Conservation (phyloP, 2,329 filamentous ascomycete genomes). For the Aspergillus felis region DNA sequence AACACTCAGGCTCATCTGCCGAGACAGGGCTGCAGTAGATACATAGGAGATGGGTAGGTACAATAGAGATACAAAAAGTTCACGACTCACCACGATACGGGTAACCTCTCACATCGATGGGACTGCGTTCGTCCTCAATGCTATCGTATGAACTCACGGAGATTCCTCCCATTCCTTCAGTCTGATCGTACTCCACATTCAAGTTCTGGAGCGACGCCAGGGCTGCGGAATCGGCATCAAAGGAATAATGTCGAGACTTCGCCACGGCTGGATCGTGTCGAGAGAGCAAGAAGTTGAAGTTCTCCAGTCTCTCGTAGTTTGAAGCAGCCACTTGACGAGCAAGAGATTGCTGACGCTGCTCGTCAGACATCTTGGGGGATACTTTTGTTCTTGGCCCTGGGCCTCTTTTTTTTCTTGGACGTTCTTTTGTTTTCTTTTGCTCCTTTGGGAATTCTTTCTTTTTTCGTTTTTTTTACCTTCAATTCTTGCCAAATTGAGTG, state of each 20-base stretch:
- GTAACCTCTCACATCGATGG: conserved; percentile 37
- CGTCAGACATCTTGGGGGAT: conserved; percentile 30
- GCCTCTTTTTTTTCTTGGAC: background rate
- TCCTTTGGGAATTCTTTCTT: conserved; percentile 10
- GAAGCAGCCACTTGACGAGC: conserved; percentile 21
- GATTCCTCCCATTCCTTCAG: conserved; percentile 38
- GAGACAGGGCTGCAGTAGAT: background rate
- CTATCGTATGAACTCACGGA: conserved; percentile 42
- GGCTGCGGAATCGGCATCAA: conserved; percentile 32
- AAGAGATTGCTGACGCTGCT: conserved; percentile 17
- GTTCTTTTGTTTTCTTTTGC: conserved; percentile 10
- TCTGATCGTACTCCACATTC: conserved; percentile 39
- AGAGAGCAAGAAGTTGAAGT: conserved; percentile 35
- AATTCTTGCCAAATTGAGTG: conserved; percentile 5
- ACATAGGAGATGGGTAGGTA: background rate
- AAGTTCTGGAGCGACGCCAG: conserved; percentile 29
- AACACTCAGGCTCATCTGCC: conserved; percentile 22
- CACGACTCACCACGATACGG: conserved; percentile 38
- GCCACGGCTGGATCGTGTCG: conserved; percentile 29
- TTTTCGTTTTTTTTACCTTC: conserved; percentile 5
- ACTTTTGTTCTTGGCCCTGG: background rate
- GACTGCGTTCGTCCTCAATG: conserved; percentile 37
- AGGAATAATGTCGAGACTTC: conserved; percentile 35
- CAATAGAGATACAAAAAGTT: conserved; percentile 7
- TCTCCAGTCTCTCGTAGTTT: conserved; percentile 32